These are phyloP conservation scores for Prunus mume DNA, from an alignment of 306 rosid genomes.

Conservation along the genomic window DNA sequence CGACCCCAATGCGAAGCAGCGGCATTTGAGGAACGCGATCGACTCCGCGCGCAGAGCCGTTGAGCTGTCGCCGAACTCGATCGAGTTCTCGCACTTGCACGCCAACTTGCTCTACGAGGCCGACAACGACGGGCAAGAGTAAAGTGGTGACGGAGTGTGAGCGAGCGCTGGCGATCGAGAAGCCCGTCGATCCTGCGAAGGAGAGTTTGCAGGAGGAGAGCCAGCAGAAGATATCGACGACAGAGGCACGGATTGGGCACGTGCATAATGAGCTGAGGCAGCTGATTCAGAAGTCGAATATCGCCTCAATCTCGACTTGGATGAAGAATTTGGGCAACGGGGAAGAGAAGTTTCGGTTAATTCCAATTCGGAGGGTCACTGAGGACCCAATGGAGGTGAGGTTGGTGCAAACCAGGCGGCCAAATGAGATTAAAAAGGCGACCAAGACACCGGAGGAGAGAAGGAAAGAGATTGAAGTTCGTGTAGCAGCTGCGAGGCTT, in stretches of 20 bases:
- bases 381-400: constrained; percentile 96
- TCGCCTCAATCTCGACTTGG: constrained; percentile 78
- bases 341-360: constrained; percentile 76
- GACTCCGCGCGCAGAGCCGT: constrained; percentile 78
- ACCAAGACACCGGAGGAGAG: constrained; percentile 88
- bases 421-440: constrained; percentile 94
- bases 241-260: constrained; percentile 53
- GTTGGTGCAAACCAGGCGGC: constrained; percentile 76
- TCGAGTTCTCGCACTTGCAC: constrained; percentile 76
- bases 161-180: constrained; percentile 62
- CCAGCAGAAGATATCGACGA: constrained; percentile 53
- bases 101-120: constrained; percentile 75
- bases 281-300: constrained; percentile 85
- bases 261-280: constrained; percentile 79
- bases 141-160: constrained; percentile 84
- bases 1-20: constrained; percentile 59
- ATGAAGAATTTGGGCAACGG: constrained; percentile 88
- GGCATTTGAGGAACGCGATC: constrained; percentile 72
- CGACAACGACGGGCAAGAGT: constrained; percentile 74
- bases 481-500: constrained; percentile 95
- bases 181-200: constrained; percentile 78
- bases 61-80: constrained; percentile 71
- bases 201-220: constrained; percentile 92
- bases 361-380: constrained; percentile 69
- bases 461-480: constrained; percentile 90